Percentiles rank a stretch among this genome's conserved stretches.
phyloP scores from a whole-genome alignment of 2,329 filamentous ascomycete species.

The Xylogone sp. region DNA sequence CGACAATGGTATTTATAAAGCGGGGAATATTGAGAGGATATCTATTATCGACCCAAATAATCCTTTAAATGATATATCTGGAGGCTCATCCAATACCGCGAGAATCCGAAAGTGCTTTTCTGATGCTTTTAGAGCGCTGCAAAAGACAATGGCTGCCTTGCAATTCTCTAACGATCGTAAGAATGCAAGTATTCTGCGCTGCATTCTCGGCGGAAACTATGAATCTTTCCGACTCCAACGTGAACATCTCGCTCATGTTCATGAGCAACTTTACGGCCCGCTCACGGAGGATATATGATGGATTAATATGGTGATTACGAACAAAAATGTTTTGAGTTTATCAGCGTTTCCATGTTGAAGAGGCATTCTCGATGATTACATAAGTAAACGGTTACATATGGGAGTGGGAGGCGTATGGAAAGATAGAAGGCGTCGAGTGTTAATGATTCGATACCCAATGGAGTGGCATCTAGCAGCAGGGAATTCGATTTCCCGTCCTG shows the following conservation, averaged over 20 bases:
- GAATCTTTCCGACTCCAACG: slow-evolving; percentile 68
- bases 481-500: slow-evolving; percentile 12
- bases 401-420: slow-evolving; percentile 7
- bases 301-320: neutral
- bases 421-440: slow-evolving; percentile 19
- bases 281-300: slow-evolving; percentile 8
- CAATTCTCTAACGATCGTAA: slow-evolving; percentile 25
- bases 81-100: slow-evolving; percentile 69
- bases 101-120: slow-evolving; percentile 69
- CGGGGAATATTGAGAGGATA: slow-evolving; percentile 58
- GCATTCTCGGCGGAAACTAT: slow-evolving; percentile 77
- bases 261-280: slow-evolving; percentile 21
- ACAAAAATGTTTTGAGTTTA: slow-evolving; percentile 1
- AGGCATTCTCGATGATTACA: neutral
- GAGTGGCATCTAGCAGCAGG: slow-evolving; percentile 7
- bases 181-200: slow-evolving; percentile 54
- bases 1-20: slow-evolving; percentile 35
- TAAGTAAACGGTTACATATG: neutral
- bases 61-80: slow-evolving; percentile 80
- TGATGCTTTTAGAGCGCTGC: slow-evolving; percentile 55
- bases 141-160: slow-evolving; percentile 53
- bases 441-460: slow-evolving; percentile 23
- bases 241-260: slow-evolving; percentile 36
- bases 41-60: slow-evolving; percentile 93
- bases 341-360: neutral